A percentile compares a stretch with the other conserved stretches of the same genome.
phyloP scores from a whole-genome alignment of 2,329 filamentous ascomycete species.

The Emergomyces pasteurianus region DNA sequence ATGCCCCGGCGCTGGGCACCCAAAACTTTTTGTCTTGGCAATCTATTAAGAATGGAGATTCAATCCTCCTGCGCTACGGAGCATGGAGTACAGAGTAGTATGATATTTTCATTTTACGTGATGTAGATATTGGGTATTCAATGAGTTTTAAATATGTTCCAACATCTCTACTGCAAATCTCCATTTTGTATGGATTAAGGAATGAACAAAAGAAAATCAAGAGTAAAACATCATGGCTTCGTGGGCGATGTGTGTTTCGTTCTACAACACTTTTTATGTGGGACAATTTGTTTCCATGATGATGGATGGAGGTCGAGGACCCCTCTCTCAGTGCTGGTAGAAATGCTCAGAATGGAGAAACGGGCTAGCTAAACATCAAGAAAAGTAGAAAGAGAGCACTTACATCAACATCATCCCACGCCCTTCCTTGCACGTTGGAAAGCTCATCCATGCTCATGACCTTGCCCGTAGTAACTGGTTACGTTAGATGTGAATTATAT shows the following conservation, averaged over 20 bases:
- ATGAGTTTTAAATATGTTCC: background rate
- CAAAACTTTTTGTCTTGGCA: background rate
- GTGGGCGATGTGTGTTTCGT: background rate
- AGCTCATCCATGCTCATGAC: slow-evolving; percentile 74
- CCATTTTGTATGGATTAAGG: background rate
- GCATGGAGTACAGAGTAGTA: no score
- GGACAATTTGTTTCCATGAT: background rate
- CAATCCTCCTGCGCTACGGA: no score
- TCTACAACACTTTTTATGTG: background rate
- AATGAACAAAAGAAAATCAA: background rate
- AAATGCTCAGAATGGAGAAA: background rate
- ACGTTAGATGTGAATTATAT: slow-evolving; percentile 55
- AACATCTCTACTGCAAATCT: background rate
- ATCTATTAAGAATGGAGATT: no score
- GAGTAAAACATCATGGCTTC: background rate
- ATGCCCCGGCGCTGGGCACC: no score
- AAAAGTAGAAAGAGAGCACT: slow-evolving; percentile 1
- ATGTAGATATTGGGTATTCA: background rate
- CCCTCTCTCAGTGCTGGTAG: slow-evolving; percentile 5
- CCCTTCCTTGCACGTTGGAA: slow-evolving; percentile 67
- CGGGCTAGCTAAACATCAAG: background rate
- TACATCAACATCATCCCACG: slow-evolving; percentile 56
- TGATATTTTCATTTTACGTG: background rate
- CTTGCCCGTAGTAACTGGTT: slow-evolving; percentile 70
- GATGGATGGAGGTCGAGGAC: background rate